Base-by-base conservation (phyloP, 345 rosid species). In the sweet orange (Citrus sinensis) region DNA sequence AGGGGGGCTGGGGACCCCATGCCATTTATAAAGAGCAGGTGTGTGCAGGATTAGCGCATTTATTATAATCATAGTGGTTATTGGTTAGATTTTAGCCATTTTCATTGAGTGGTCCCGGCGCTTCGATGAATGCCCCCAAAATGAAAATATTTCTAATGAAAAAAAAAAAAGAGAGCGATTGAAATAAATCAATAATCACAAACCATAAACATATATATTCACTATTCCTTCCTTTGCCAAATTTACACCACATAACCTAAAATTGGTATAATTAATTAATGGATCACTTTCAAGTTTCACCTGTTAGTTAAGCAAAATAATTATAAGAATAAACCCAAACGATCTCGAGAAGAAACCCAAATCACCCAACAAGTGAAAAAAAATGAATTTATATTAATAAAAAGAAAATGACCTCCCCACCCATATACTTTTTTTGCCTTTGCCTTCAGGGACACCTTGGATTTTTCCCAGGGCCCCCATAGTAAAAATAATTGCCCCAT, bases 381-480 rank as follows among this genome's bases (percentile, higher is more conserved):
- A 37, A 80, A 76, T 49, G 79, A 83, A 77, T 66, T 73, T 73
- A 73, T 73, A 80, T 64, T 67, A 68, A 30, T 40, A 70, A 20
- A 68, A 61, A 67, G 73, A 73, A 76, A 70, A 19, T 66, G 42
- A 25, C 77, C 62, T 30, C 40, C 40, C 77, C 60, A 13, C 46
- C 19, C 74, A 55, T 76, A 40, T 74, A 74, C 78, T 60, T 10
- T 64, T 35, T 54, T 58, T 69, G 32, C 39, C 75, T 46, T 13
- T 13, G 51, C 54, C 76, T 82, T 84, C 83, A 96, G 83, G 97
- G 93, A 81, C 99, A 96, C 69, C 86, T 88, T 24, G 85, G 89
- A 67, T 94, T 95, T 88, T 89, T 92, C 42, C 99, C 99, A 51
- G 98, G 99, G 32, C 99, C 99, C 75, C 99, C 99, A 62, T 92